Evolutionary conservation across 768 basidiomycete genomes (phyloP), one percentile per base, ranked within the genome.

Genomic region (Amanita jacksonii): DNA sequence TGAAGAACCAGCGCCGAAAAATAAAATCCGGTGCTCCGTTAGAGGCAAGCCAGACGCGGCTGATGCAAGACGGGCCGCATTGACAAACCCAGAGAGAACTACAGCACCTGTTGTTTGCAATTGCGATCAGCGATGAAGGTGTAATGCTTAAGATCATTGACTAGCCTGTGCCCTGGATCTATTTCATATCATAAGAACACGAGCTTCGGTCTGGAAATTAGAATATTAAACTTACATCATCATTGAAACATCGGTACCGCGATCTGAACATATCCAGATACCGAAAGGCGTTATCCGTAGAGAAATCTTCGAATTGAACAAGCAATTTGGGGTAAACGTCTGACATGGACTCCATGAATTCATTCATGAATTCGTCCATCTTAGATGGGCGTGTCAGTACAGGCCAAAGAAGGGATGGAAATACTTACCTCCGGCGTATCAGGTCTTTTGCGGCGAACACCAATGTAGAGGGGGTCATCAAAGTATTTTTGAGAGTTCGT

Each of bases 1-100:
- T 6, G 86, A 84, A 8, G 81, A 84, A 0, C 91, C 91, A 1
- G 90, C 88, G n/a, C 91, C 91, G 40, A 86, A 80, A 72, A 94
- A 92, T 40, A 93, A 69, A 53, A 93, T 84, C 35, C 76, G 75
- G 53, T 93, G 90, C 38, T 86, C 83, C 20, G 68, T 62, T 37
- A 88, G 64, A 8, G 82, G 67, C 38, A 45, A 68, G 61, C 70
- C 59, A 68, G 75, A 58, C 57, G 74, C 60, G 64, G 64, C 65
- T 36, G 74, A 73, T 9, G 79, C 67, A 27, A 83, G 64, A 44
- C 71, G 72, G 0, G 81, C 82, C 16, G 85, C 83, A 47, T 83
- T 82, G 48, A 84, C 63, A 61, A 85, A 83, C 4, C 85, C 85
- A 42, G 76, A 79, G 43, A 88, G 67, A 41, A 87, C 72, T 42